Conservation (phyloP, 1,139 yeast genomes). For the Kurtzmaniella natalensis region DNA sequence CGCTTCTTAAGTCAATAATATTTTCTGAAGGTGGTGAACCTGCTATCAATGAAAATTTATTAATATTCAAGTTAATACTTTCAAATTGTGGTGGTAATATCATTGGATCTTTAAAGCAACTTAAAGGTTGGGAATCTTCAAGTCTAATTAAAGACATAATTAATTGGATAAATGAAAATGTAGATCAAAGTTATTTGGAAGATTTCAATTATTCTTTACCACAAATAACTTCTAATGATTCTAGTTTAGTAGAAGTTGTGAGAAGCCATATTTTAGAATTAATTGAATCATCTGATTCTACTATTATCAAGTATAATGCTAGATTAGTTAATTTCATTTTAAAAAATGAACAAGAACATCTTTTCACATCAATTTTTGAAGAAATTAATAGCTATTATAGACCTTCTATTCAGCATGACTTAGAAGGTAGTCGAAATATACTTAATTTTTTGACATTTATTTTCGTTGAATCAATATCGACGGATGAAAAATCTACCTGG, state of each 20-base stretch:
- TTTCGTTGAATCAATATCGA: constrained; percentile 9
- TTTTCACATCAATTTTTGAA: constrained; percentile 13
- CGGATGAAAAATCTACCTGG: neutral
- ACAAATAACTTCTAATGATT: constrained; percentile 3
- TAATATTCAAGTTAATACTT: constrained; percentile 23
- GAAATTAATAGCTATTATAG: constrained; percentile 19
- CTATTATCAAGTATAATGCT: constrained; percentile 5
- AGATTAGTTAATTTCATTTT: constrained; percentile 6
- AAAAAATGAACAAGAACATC: constrained; percentile 9
- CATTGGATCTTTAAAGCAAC: constrained; percentile 13
- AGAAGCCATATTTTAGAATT: constrained; percentile 7
- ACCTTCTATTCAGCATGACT: constrained; percentile 12
- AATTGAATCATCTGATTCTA: constrained; percentile 4
- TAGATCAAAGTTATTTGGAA: constrained; percentile 11
- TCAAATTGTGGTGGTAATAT: constrained; percentile 20
- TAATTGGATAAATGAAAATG: constrained; percentile 10
- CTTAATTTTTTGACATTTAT: constrained; percentile 25
- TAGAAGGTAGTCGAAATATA: constrained; percentile 25
- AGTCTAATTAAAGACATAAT: constrained; percentile 14
- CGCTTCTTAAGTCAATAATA: constrained; percentile 3
- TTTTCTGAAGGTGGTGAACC: constrained; percentile 1
- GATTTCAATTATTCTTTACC: constrained; percentile 4
- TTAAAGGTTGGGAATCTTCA: constrained; percentile 14
- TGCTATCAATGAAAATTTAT: constrained; percentile 12
- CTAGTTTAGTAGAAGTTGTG: constrained; percentile 8